Evolutionary conservation across 2,329 filamentous ascomycete genomes (phyloP).

Genomic region (Talaromyces pinophilus): DNA sequence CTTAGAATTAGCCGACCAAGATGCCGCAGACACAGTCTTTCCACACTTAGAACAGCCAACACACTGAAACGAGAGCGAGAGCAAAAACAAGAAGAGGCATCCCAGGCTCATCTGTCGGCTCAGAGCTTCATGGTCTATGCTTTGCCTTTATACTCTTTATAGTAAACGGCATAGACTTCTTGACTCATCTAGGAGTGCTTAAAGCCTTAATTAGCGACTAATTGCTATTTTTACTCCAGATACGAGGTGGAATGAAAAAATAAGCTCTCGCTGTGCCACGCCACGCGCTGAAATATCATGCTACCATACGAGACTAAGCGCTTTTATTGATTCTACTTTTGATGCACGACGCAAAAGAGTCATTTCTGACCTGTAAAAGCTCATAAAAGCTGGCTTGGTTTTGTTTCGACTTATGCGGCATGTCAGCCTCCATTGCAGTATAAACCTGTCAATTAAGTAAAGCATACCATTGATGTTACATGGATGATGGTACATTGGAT

Average conservation of each 20-base stretch:
- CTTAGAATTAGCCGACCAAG: background rate
- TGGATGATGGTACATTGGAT: background rate
- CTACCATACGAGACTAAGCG: background rate
- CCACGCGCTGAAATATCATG: background rate
- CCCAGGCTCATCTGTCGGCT: background rate
- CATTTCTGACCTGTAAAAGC: background rate
- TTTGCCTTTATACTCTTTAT: background rate
- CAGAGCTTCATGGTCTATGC: background rate
- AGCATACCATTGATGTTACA: background rate
- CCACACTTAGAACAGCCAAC: background rate
- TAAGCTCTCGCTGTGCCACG: background rate
- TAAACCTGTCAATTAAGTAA: background rate
- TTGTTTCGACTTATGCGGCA: background rate
- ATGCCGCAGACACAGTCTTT: no score
- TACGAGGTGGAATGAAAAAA: background rate
- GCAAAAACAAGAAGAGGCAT: background rate
- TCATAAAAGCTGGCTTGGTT: background rate
- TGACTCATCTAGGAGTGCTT: background rate
- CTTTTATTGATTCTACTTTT: background rate
- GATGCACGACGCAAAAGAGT: background rate
- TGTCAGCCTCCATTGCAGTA: background rate
- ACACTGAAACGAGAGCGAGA: background rate
- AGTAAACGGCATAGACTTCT: background rate
- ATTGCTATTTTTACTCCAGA: constrained; percentile 3
- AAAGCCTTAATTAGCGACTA: background rate